These are phyloP conservation scores for Corymbia citriodora DNA, from an alignment of 441 rosid species.

Conservation along the genomic window DNA sequence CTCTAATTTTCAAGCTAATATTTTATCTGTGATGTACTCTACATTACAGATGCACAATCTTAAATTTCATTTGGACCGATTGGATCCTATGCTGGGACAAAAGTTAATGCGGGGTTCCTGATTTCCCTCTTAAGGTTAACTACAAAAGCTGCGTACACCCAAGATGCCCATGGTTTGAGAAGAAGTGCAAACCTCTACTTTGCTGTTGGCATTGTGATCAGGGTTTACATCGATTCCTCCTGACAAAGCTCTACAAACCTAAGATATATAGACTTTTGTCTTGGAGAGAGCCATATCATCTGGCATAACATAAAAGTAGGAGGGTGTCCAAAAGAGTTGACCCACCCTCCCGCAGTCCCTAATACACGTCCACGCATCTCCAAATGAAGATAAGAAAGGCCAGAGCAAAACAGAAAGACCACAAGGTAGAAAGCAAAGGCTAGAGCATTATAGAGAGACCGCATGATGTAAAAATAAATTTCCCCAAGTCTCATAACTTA, in stretches of 20 bases:
- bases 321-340: not conserved
- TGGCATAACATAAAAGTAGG: not conserved
- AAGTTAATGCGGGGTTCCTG: constrained; percentile 68
- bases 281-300: not conserved
- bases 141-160: constrained; percentile 70
- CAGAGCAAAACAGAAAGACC: not conserved
- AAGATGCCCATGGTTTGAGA: constrained; percentile 64
- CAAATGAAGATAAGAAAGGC: not conserved
- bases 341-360: not conserved
- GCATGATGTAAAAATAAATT: not conserved
- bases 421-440: not conserved
- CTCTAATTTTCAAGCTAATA: not conserved
- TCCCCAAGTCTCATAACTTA: not conserved
- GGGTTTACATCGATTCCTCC: constrained; percentile 16
- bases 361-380: not conserved
- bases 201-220: constrained; percentile 58
- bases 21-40: not conserved
- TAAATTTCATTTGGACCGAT: not conserved
- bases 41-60: not conserved
- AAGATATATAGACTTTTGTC: not conserved
- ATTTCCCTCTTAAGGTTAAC: constrained; percentile 70
- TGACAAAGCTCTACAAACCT: not conserved
- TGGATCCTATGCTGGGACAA: not conserved
- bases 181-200: constrained; percentile 80
- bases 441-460: not conserved